A percentile compares a stretch with the other conserved stretches of the same genome.
Conservation (phyloP, 208 protist species). For the Blastocrithidia nonstop region DNA sequence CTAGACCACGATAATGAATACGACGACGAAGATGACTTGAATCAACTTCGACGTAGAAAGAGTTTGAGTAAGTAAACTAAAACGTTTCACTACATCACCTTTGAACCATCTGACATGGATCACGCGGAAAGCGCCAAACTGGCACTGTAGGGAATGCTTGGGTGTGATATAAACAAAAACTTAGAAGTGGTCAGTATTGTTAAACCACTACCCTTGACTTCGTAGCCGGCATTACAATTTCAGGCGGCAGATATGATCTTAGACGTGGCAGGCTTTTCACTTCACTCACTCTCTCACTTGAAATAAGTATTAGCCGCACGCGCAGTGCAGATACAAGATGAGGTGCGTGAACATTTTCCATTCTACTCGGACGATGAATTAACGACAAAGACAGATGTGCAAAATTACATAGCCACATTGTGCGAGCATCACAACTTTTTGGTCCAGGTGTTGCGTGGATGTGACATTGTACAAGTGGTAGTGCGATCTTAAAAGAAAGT, state of each 20-base stretch:
- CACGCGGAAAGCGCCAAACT: constrained; percentile 50
- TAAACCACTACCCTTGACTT: constrained; percentile 43
- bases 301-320: constrained; percentile 65
- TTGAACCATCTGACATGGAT: constrained; percentile 73
- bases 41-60: too few species aligned
- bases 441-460: constrained; percentile 71
- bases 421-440: constrained; percentile 84
- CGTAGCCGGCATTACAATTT: constrained; percentile 57
- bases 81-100: constrained; percentile 81
- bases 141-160: constrained; percentile 67
- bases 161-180: constrained; percentile 78
- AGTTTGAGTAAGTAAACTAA: too few species aligned
- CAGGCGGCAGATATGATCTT: constrained; percentile 82
- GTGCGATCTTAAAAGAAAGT: constrained; percentile 37
- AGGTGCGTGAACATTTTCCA: constrained; percentile 61
- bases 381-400: constrained; percentile 55
- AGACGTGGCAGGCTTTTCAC: constrained; percentile 58
- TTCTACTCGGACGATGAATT: constrained; percentile 34
- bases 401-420: constrained; percentile 73
- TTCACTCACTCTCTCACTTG: constrained; percentile 76
- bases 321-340: constrained; percentile 66
- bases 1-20: too few species aligned
- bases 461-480: constrained; percentile 80
- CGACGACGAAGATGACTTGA: too few species aligned
- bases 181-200: constrained; percentile 68